These are phyloP conservation scores for Teratosphaeria epicoccoides DNA, from an alignment of 2,329 filamentous ascomycete species.

Conservation along the genomic window DNA sequence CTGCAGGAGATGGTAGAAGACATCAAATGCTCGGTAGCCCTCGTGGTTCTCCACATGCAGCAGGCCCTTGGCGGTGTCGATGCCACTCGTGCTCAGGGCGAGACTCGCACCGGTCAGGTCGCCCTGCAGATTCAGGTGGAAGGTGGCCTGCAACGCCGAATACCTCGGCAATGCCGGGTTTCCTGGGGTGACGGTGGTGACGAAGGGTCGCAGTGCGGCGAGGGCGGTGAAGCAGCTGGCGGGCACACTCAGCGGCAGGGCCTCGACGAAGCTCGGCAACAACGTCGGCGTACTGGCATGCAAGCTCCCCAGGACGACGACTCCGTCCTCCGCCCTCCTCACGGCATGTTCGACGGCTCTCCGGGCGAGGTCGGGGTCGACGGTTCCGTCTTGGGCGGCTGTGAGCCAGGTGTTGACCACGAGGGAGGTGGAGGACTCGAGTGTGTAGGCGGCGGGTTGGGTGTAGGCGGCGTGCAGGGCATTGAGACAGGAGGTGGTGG, in stretches of 20 bases:
- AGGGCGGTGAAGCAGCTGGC: constrained; percentile 66
- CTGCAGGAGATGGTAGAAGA: constrained; percentile 92
- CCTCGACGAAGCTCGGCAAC: constrained; percentile 67
- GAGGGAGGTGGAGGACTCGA: constrained; percentile 83
- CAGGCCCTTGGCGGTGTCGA: constrained; percentile 72
- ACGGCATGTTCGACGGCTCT: constrained; percentile 95
- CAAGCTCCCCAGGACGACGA: constrained; percentile 78
- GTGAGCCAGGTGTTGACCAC: constrained; percentile 95
- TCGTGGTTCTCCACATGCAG: constrained; percentile 66
- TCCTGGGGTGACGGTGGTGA: constrained; percentile 75
- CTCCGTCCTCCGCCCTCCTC: constrained; percentile 87
- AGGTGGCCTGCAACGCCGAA: constrained; percentile 66
- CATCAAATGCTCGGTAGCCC: constrained; percentile 88
- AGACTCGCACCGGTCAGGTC: constrained; percentile 65
- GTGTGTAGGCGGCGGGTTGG: constrained; percentile 66
- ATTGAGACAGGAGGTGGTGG: constrained; percentile 86
- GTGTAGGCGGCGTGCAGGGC: constrained; percentile 82
- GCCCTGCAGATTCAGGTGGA: constrained; percentile 72
- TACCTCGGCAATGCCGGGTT: constrained; percentile 79
- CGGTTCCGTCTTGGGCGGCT: constrained; percentile 64
- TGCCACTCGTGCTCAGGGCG: constrained; percentile 73
- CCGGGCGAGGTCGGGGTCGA: constrained; percentile 67
- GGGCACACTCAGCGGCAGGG: constrained; percentile 71
- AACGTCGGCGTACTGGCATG: constrained; percentile 82
- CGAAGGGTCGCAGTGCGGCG: constrained; percentile 72